These are phyloP conservation scores for Diospyros kaki DNA, from an alignment of 148 eudicot species.

Conservation along the genomic window DNA sequence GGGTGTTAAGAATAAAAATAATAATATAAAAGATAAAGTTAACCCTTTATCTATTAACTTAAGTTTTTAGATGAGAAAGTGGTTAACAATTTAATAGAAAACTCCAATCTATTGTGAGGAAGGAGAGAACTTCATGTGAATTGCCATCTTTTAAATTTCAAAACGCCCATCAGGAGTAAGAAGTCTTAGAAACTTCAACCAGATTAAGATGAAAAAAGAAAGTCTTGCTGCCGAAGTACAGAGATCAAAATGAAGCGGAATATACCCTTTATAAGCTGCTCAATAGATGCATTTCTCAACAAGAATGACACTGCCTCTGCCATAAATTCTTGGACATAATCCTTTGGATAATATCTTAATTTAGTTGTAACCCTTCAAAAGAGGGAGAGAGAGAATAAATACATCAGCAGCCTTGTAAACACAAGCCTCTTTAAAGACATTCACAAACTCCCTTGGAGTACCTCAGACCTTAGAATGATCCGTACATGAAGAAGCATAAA, in stretches of 20 bases:
- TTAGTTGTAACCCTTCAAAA: conserved; percentile 52
- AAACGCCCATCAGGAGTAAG: too few species aligned
- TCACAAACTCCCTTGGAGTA: neutral
- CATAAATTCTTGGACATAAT: conserved; percentile 79
- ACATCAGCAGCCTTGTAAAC: neutral
- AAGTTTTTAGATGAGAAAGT: too few species aligned
- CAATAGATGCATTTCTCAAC: conserved; percentile 64
- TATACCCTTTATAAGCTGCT: conserved; percentile 66
- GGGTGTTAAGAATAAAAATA: too few species aligned
- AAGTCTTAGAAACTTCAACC: neutral
- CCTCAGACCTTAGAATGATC: neutral
- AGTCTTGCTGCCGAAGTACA: neutral
- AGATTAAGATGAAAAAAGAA: neutral
- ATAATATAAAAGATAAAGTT: too few species aligned
- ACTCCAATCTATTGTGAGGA: too few species aligned
- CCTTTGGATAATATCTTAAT: conserved; percentile 68
- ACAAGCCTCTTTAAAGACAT: neutral
- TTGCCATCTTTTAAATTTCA: too few species aligned
- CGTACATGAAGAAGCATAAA: neutral
- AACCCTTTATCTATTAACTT: too few species aligned
- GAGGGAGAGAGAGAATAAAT: conserved; percentile 2
- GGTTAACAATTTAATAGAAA: too few species aligned
- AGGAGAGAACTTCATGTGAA: too few species aligned
- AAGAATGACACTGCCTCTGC: conserved; percentile 80
- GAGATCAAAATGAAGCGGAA: neutral